These are phyloP conservation scores for Irpex lacteus DNA, from an alignment of 1,284 basidiomycete species.

Conservation along the genomic window DNA sequence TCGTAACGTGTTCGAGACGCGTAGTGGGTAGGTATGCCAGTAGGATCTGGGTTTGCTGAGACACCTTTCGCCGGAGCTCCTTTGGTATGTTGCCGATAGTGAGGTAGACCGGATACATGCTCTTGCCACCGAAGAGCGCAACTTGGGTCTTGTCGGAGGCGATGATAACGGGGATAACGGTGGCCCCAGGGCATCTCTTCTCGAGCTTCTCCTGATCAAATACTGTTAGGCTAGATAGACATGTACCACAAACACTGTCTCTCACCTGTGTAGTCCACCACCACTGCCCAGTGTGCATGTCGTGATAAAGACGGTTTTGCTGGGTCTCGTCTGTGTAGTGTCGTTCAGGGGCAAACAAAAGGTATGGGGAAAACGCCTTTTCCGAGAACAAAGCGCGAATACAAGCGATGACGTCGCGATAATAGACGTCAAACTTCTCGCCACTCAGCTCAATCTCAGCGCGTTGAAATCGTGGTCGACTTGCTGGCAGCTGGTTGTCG, in stretches of 20 bases:
- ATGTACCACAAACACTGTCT: no score
- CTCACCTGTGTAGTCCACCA: constrained; percentile 33
- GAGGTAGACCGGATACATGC: constrained; percentile 26
- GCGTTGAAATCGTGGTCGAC: no score
- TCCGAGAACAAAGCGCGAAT: constrained; percentile 7
- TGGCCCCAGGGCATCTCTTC: constrained; percentile 15
- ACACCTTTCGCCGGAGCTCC: not conserved
- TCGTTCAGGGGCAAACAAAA: constrained; percentile 29
- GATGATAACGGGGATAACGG: constrained; percentile 20
- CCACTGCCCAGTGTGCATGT: constrained; percentile 36
- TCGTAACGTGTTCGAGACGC: constrained; percentile 27
- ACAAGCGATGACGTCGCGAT: constrained; percentile 9
- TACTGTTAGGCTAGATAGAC: not conserved
- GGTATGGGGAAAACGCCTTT: constrained; percentile 9
- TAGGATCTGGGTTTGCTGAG: constrained; percentile 23
- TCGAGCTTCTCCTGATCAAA: constrained; percentile 25
- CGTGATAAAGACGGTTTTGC: constrained; percentile 26
- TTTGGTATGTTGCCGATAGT: constrained; percentile 24
- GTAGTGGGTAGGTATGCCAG: constrained; percentile 36
- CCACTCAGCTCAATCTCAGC: constrained; percentile 15
- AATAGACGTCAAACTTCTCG: constrained; percentile 11
- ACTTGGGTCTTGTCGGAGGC: constrained; percentile 21
- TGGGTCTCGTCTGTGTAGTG: constrained; percentile 27
- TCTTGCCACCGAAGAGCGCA: constrained; percentile 18
- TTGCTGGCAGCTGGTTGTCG: no score